Evolutionary conservation across 1,284 basidiomycete genomes (phyloP).

Genomic region (Malassezia globosa): DNA sequence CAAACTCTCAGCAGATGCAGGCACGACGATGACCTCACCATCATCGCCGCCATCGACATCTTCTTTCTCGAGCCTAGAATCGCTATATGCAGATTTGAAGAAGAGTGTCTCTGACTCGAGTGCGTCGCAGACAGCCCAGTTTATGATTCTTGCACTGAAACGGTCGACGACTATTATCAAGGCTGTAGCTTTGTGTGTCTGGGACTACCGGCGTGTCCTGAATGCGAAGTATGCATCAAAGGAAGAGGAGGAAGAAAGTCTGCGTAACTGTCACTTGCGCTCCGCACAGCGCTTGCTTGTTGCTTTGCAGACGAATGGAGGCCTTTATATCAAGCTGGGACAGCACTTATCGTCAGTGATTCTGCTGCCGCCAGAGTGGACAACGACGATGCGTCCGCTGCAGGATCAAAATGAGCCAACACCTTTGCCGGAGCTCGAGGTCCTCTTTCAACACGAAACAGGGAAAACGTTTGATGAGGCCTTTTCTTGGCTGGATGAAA

Average conservation of each 20-base stretch:
- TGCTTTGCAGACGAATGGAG: conserved; percentile 59
- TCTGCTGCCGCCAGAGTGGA: conserved; percentile 65
- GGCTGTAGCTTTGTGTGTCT: conserved; percentile 42
- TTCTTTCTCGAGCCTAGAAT: too few relatives aligned
- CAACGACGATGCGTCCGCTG: conserved; percentile 56
- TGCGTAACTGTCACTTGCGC: conserved; percentile 42
- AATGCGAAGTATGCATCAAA: conserved; percentile 26
- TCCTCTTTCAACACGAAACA: conserved; percentile 42
- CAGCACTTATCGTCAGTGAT: conserved; percentile 55
- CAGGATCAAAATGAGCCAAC: conserved; percentile 47
- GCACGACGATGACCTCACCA: background rate
- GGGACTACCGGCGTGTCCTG: conserved; percentile 42
- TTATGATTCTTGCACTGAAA: conserved; percentile 33
- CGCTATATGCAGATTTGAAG: conserved; percentile 14
- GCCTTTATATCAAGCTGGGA: conserved; percentile 75
- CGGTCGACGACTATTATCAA: conserved; percentile 42
- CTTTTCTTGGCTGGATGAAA: conserved; percentile 64
- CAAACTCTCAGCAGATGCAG: conserved; percentile 26
- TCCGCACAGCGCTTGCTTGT: conserved; percentile 38
- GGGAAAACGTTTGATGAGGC: conserved; percentile 40
- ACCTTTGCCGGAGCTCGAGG: conserved; percentile 41
- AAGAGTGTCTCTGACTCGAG: conserved; percentile 9
- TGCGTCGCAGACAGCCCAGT: conserved; percentile 15
- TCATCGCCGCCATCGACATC: background rate
- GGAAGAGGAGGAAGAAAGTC: conserved; percentile 26